A percentile compares a stretch with the other conserved stretches of the same genome.
These are phyloP conservation scores for Pulveroboletus ravenelii DNA, from an alignment of 768 basidiomycete genomes.

Conservation along the genomic window DNA sequence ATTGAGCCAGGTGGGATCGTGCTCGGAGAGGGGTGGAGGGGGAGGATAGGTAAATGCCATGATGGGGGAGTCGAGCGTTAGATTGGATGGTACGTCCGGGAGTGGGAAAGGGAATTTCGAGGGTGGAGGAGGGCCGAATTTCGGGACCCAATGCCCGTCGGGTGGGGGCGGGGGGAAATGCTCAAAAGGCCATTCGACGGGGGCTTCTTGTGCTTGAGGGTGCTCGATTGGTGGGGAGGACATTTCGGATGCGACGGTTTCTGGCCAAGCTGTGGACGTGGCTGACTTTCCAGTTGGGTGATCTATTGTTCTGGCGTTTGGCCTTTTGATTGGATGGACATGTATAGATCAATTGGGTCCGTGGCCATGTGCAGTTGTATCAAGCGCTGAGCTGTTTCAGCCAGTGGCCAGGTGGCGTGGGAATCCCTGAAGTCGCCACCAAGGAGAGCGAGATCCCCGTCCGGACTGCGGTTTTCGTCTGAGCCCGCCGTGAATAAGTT, in stretches of 20 bases:
- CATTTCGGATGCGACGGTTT: neutral
- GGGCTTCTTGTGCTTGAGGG: neutral
- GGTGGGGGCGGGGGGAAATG: conserved; percentile 25
- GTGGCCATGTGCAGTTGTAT: too few relatives aligned
- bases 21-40: conserved; percentile 16
- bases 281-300: too few relatives aligned
- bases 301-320: too few relatives aligned
- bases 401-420: too few relatives aligned
- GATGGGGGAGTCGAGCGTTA: conserved; percentile 23
- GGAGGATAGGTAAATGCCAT: conserved; percentile 28
- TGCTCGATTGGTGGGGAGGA: neutral
- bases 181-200: conserved; percentile 26
- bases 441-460: too few relatives aligned
- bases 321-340: too few relatives aligned
- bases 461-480: too few relatives aligned
- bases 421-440: too few relatives aligned
- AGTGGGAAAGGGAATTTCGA: conserved; percentile 13
- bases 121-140: conserved; percentile 14
- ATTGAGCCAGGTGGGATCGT: conserved; percentile 27
- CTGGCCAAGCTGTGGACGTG: too few relatives aligned
- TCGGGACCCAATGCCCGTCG: conserved; percentile 26
- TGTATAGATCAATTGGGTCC: too few relatives aligned
- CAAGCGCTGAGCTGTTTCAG: too few relatives aligned
- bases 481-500: too few relatives aligned
- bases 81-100: conserved; percentile 2